A percentile compares a stretch with the other conserved stretches of the same genome.
Evolutionary conservation across 441 rosid species (phyloP).

Genomic region (Eutrema salsugineum): DNA sequence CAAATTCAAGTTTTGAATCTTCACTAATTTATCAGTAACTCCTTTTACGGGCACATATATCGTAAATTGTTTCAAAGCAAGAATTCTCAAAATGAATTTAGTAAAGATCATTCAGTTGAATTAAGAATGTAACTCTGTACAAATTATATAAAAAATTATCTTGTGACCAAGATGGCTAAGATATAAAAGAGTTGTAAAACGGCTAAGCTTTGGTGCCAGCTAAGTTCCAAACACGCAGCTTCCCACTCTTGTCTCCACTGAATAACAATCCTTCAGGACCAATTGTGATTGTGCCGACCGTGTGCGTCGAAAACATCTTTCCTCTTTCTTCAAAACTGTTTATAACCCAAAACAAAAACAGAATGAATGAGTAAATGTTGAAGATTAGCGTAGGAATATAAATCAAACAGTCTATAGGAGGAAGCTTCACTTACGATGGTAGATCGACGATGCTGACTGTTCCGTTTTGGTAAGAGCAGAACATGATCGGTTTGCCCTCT

Average conservation of each 20-base stretch:
- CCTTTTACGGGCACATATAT: too few relatives aligned
- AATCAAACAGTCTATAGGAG: not conserved
- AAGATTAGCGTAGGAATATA: not conserved
- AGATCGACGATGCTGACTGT: constrained; percentile 28
- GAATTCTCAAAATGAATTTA: too few relatives aligned
- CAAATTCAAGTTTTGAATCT: too few relatives aligned
- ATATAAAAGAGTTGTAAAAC: not conserved
- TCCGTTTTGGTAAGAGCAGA: constrained; percentile 33
- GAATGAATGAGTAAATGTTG: not conserved
- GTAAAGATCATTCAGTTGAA: too few relatives aligned
- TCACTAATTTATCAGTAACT: too few relatives aligned
- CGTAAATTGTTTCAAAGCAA: too few relatives aligned
- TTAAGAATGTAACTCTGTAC: not conserved
- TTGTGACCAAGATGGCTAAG: not conserved
- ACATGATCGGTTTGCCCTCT: constrained; percentile 34
- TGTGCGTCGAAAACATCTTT: constrained; percentile 24
- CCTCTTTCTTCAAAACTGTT: constrained; percentile 32
- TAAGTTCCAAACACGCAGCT: constrained; percentile 32
- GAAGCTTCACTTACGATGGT: constrained; percentile 32
- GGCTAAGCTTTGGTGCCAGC: constrained; percentile 10
- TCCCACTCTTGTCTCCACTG: constrained; percentile 35
- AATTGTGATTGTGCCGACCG: constrained; percentile 11
- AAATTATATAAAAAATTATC: not conserved
- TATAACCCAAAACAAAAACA: not conserved
- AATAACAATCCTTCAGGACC: constrained; percentile 41